Base-by-base conservation (phyloP, 306 rosid genomes). In the Lagenaria siceraria region DNA sequence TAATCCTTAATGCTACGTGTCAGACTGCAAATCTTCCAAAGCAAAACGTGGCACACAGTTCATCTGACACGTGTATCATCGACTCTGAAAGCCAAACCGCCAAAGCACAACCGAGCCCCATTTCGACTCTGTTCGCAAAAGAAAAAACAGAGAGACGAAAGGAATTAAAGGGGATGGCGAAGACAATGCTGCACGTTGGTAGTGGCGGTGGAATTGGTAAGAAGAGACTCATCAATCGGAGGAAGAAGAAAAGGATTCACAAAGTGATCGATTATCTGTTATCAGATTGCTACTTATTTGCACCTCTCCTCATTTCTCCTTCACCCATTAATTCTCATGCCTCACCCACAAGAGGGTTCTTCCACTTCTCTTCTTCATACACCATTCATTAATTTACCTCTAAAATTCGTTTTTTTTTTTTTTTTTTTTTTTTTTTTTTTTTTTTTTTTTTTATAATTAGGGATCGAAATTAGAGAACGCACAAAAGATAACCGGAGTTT, bases 221-320 rank as follows among this genome's bases (percentile, higher is more conserved):
- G 77, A 87, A 70, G 59, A 83, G 73, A 48, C 76, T 81, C 64
- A 59, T 29, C 1, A 89, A 86, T 78, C 86, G 81, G 7, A 79
- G 70, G 35, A 87, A 66, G 80, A 91, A 87, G 80, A 78, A 75
- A 58, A 21, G 74, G 35, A 76, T 89, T 40, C 74, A 78, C 55
- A 86, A 74, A 72, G 59, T 91, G 13, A 29, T 81, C 1, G 83
- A 86, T 79, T 90, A 85, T 87, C 90, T 93, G 40, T 84, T 68
- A 12, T 84, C 86, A 21, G 91, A 93, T 65, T 81, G 80, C 33
- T 87, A 79, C 88, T 75, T 86, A 83, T 93, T 87, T 83, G 93
- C 92, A 69, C 89, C 93, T 79, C 74, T 89, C 1, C 77, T 89
- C 1, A 36, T 86, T 33, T 88, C 89, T 64, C 73, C 82, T 42